phyloP scores from a whole-genome alignment of 352 stramenopile species.

The Phytophthora uliginosa region DNA sequence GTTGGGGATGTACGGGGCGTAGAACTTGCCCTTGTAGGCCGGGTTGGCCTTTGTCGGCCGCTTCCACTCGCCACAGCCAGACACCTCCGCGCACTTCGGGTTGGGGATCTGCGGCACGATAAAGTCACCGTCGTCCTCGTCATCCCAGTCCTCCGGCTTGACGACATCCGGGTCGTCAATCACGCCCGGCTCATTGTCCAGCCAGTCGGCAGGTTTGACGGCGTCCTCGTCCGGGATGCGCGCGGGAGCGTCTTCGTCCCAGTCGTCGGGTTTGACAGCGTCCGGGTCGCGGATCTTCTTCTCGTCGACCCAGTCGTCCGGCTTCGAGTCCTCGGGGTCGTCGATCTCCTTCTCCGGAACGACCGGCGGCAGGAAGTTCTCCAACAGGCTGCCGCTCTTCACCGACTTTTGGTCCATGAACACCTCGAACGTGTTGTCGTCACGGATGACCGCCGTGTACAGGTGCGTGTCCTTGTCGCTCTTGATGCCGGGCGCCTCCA shows the following conservation, averaged over 20 bases:
- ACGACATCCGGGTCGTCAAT: slow-evolving; percentile 84
- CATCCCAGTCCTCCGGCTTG: slow-evolving; percentile 96
- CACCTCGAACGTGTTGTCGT: slow-evolving; percentile 94
- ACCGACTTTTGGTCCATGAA: slow-evolving; percentile 92
- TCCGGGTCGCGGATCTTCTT: slow-evolving; percentile 90
- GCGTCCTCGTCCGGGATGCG: slow-evolving; percentile 89
- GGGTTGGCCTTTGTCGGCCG: slow-evolving; percentile 92
- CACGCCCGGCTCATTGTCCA: slow-evolving; percentile 85
- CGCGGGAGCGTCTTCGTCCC: slow-evolving; percentile 93
- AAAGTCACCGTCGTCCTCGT: slow-evolving; percentile 94
- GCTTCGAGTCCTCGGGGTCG: slow-evolving; percentile 93
- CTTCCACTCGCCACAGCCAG: slow-evolving; percentile 94
- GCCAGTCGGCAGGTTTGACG: slow-evolving; percentile 92
- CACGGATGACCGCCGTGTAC: slow-evolving; percentile 93
- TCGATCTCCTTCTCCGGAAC: slow-evolving; percentile 93
- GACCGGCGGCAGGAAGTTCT: slow-evolving; percentile 89
- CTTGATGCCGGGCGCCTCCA: slow-evolving; percentile 79
- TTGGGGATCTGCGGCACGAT: slow-evolving; percentile 92
- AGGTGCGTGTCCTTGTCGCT: slow-evolving; percentile 91
- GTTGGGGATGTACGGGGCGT: slow-evolving; percentile 92
- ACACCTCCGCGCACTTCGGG: slow-evolving; percentile 83
- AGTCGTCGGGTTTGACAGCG: slow-evolving; percentile 92
- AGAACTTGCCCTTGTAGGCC: slow-evolving; percentile 95
- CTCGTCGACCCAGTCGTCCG: slow-evolving; percentile 94
- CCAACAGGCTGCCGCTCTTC: slow-evolving; percentile 83